Percentiles rank a stretch among this genome's conserved stretches.
Conservation (phyloP, 257 asterid species). For the Buddleja alternifolia region DNA sequence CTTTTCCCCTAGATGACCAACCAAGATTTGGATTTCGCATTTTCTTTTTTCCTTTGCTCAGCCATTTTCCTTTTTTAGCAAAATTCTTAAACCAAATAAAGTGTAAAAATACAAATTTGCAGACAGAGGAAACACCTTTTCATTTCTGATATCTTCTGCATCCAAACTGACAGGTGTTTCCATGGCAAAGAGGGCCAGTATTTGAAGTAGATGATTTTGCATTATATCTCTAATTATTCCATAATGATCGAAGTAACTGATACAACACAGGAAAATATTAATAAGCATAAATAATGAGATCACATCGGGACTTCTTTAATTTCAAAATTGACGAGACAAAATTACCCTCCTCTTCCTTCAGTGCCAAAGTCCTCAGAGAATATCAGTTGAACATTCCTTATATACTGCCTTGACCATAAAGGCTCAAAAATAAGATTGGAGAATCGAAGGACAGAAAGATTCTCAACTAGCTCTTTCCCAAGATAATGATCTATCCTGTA, state of each 20-base stretch:
- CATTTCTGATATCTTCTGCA: slow-evolving; percentile 96
- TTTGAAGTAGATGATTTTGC: slow-evolving; percentile 98
- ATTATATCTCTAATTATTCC: slow-evolving; percentile 96
- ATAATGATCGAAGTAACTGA: slow-evolving; percentile 89
- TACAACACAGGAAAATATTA: slow-evolving; percentile 17
- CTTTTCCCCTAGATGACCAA: too few species aligned
- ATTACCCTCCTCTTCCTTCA: slow-evolving; percentile 99
- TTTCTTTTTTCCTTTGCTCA: too few species aligned
- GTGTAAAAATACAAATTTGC: not conserved
- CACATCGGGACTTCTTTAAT: not conserved
- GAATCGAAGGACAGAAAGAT: slow-evolving; percentile 93
- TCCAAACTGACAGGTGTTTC: slow-evolving; percentile 98
- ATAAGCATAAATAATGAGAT: slow-evolving; percentile 11
- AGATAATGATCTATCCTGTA: slow-evolving; percentile 98
- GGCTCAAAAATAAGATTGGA: slow-evolving; percentile 95
- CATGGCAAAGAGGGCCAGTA: slow-evolving; percentile 96
- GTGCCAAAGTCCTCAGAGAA: slow-evolving; percentile 99
- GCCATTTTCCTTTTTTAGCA: too few species aligned
- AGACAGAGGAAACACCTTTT: slow-evolving; percentile 62
- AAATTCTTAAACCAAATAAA: too few species aligned
- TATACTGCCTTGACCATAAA: slow-evolving; percentile 94
- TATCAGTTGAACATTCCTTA: slow-evolving; percentile 89
- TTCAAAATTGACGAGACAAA: slow-evolving; percentile 26
- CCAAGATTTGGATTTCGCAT: too few species aligned
- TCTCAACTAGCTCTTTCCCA: slow-evolving; percentile 98